phyloP scores from a whole-genome alignment of 2,329 filamentous ascomycete genomes.

The Pseudogymnoascus sp. region DNA sequence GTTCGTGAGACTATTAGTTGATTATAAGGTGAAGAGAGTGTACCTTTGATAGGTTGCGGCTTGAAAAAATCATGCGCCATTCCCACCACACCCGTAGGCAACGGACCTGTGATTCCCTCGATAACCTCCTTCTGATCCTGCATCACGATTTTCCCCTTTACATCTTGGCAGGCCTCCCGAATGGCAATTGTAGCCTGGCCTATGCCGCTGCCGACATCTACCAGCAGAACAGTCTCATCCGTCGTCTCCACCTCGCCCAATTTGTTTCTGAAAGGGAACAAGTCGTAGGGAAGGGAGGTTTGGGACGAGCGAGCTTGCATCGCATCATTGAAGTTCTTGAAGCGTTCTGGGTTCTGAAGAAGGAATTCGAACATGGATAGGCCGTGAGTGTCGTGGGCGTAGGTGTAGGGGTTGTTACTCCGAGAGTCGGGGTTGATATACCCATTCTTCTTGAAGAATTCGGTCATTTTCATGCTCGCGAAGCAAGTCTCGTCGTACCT shows the following conservation, averaged over 20 bases:
- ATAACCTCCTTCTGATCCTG: constrained; percentile 21
- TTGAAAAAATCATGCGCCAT: constrained; percentile 31
- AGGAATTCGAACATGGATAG: constrained; percentile 25
- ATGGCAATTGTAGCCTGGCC: constrained; percentile 15
- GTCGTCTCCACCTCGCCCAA: constrained; percentile 16
- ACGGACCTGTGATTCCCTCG: neutral
- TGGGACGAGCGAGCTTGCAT: constrained; percentile 19
- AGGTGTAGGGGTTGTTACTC: constrained; percentile 24
- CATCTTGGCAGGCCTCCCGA: constrained; percentile 5
- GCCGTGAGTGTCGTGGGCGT: constrained; percentile 20
- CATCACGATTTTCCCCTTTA: constrained; percentile 19
- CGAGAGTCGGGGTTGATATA: constrained; percentile 19
- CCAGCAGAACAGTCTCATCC: constrained; percentile 22
- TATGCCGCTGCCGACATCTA: constrained; percentile 17
- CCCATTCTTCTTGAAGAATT: constrained; percentile 20
- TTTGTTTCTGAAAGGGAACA: constrained; percentile 22
- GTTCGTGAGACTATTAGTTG: neutral
- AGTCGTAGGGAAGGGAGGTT: constrained; percentile 11
- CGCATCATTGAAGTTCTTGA: constrained; percentile 25
- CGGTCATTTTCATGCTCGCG: constrained; percentile 17
- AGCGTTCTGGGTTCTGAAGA: constrained; percentile 19
- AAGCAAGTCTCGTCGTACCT: constrained; percentile 21
- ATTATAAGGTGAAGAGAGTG: neutral
- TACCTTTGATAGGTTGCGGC: constrained; percentile 26
- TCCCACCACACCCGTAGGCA: constrained; percentile 18